Evolutionary conservation across 2,329 filamentous ascomycete species (phyloP).

Genomic region (Tolypocladium ophioglossoides): DNA sequence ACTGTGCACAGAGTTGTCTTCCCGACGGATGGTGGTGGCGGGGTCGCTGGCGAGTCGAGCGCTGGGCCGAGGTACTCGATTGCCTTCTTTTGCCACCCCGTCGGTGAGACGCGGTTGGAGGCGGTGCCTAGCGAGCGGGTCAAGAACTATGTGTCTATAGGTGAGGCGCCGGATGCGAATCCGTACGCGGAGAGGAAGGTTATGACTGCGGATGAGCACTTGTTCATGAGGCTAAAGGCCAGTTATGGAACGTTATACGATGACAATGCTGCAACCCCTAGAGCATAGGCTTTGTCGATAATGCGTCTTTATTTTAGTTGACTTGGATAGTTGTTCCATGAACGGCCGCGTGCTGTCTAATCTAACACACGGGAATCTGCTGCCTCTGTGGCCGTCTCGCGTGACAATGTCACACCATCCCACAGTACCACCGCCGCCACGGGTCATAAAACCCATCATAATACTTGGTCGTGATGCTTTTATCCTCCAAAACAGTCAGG

Average conservation of each 20-base stretch:
- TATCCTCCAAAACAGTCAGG: conserved; percentile 28
- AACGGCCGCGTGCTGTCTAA: neutral
- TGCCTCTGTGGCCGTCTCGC: neutral
- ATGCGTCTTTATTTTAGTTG: neutral
- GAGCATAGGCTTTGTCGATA: neutral
- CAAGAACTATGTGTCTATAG: conserved; percentile 24
- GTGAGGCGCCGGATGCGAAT: conserved; percentile 23
- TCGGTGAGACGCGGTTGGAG: conserved; percentile 38
- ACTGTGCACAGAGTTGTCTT: conserved; percentile 88
- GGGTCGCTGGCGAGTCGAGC: conserved; percentile 33
- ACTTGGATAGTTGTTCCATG: neutral
- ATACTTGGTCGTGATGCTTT: conserved; percentile 16
- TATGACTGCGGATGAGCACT: conserved; percentile 53
- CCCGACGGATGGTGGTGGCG: conserved; percentile 14
- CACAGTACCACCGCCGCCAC: conserved; percentile 34
- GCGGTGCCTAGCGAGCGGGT: conserved; percentile 52
- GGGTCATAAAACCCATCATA: conserved; percentile 26
- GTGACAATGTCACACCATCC: conserved; percentile 21
- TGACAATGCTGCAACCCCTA: conserved; percentile 8
- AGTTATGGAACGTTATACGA: conserved; percentile 48
- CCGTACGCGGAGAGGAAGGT: conserved; percentile 42
- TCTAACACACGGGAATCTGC: neutral
- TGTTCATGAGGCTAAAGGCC: conserved; percentile 48
- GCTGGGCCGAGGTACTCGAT: conserved; percentile 51
- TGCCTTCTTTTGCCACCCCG: conserved; percentile 59